Conservation (phyloP, 2,329 filamentous ascomycete genomes). For the Shiraia bambusicola region DNA sequence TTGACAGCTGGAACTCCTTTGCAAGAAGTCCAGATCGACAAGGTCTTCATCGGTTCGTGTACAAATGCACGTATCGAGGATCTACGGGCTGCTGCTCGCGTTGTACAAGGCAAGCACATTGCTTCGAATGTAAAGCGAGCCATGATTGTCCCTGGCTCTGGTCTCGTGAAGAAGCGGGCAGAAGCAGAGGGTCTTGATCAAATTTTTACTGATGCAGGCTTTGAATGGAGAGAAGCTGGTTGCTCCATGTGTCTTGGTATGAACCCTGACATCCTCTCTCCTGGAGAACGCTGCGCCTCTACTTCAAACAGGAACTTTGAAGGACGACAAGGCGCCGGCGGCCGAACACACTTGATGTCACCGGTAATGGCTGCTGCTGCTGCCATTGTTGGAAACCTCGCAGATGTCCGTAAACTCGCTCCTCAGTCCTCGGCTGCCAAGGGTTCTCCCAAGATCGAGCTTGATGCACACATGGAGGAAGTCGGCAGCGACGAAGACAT, state of each 20-base stretch:
- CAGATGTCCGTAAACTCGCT: slow-evolving; percentile 82
- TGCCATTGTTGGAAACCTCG: slow-evolving; percentile 84
- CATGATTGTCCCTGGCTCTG: slow-evolving; percentile 95
- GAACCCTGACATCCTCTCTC: slow-evolving; percentile 96
- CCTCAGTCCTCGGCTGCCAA: slow-evolving; percentile 47
- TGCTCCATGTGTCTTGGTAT: slow-evolving; percentile 99
- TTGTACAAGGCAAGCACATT: slow-evolving; percentile 85
- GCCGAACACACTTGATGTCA: slow-evolving; percentile 93
- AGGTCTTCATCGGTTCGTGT: slow-evolving; percentile 97
- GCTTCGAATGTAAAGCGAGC: slow-evolving; percentile 88
- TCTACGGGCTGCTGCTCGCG: slow-evolving; percentile 78
- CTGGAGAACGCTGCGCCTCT: slow-evolving; percentile 88
- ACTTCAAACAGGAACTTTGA: slow-evolving; percentile 98
- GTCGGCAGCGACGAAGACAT: slow-evolving; percentile 63
- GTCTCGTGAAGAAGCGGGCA: slow-evolving; percentile 87
- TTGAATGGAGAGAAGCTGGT: slow-evolving; percentile 96
- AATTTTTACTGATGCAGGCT: slow-evolving; percentile 88
- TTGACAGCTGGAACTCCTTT: slow-evolving; percentile 81
- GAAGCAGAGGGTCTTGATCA: slow-evolving; percentile 91
- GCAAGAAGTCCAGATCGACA: slow-evolving; percentile 90
- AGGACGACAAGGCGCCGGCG: slow-evolving; percentile 87
- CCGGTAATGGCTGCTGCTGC: slow-evolving; percentile 95
- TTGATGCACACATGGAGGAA: slow-evolving; percentile 61
- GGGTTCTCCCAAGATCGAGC: slow-evolving; percentile 60
- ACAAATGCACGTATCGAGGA: slow-evolving; percentile 98